phyloP scores from a whole-genome alignment of 345 rosid genomes.

The Populus pruinosa region DNA sequence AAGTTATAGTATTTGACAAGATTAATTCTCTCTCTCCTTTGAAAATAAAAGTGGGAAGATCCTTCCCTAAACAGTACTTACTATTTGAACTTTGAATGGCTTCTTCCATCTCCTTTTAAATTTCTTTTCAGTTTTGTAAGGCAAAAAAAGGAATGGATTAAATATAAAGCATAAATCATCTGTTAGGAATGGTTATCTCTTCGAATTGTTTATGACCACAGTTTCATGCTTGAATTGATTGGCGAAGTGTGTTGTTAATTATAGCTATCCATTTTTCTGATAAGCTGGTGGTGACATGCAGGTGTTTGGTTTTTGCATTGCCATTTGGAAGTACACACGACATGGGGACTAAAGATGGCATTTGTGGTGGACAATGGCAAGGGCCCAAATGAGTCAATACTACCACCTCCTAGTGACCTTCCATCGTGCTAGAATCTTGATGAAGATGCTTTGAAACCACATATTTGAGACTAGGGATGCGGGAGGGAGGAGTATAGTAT shows the following conservation, averaged over 20 bases:
- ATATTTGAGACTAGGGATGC: not conserved
- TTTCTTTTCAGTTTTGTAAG: not conserved
- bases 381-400: slow-evolving; percentile 31
- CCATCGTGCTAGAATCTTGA: slow-evolving; percentile 20
- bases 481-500: not conserved
- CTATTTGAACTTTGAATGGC: no score
- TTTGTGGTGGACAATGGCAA: slow-evolving; percentile 41
- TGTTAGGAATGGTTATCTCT: not conserved
- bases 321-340: slow-evolving; percentile 43
- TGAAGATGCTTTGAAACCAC: not conserved
- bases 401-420: slow-evolving; percentile 39
- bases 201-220: not conserved
- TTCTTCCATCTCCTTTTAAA: not conserved
- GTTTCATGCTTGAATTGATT: not conserved
- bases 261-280: not conserved
- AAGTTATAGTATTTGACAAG: not conserved
- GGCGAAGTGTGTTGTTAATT: not conserved
- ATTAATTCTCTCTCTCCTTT: not conserved
- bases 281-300: not conserved
- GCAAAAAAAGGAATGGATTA: not conserved
- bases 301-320: slow-evolving; percentile 46
- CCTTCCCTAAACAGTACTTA: no score
- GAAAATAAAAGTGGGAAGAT: not conserved
- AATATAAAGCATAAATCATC: not conserved
- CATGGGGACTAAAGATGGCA: slow-evolving; percentile 46